A percentile compares a stretch with the other conserved stretches of the same genome.
Conservation (phyloP, 2,329 filamentous ascomycete species). For the Pyrenophora teres region DNA sequence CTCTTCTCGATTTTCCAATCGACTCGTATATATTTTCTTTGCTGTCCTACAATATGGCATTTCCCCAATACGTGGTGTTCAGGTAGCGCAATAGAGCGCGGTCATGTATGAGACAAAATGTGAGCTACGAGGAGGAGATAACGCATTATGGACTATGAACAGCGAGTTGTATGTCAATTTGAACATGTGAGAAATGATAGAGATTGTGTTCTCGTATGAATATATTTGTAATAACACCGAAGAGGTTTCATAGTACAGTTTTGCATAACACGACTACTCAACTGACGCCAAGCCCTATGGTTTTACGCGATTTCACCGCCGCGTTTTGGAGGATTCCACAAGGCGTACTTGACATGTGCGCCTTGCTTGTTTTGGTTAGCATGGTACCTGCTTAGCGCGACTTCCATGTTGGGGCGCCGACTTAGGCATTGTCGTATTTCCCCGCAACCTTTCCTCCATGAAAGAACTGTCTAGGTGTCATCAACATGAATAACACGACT, state of each 20-base stretch:
- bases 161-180: not conserved
- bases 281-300: too few species aligned
- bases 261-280: not conserved
- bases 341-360: constrained; percentile 17
- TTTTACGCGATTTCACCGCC: not conserved
- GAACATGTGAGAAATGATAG: not conserved
- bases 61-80: constrained; percentile 12
- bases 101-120: not conserved
- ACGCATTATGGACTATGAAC: constrained; percentile 2
- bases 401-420: too few species aligned
- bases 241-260: not conserved
- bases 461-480: not conserved
- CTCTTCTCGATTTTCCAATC: not conserved
- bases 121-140: not conserved
- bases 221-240: not conserved
- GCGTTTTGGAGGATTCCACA: not conserved
- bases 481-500: constrained; percentile 1
- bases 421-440: not conserved
- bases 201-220: too few species aligned
- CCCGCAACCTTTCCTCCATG: constrained; percentile 1
- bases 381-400: not conserved
- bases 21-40: not conserved
- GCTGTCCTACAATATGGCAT: constrained; percentile 15
- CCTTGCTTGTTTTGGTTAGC: constrained; percentile 11
- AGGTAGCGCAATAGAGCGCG: constrained; percentile 1